Percentiles rank a stretch among this genome's conserved stretches.
These are phyloP conservation scores for Caryopteris hybrid DNA, from an alignment of 305 asterid genomes.

Conservation along the genomic window DNA sequence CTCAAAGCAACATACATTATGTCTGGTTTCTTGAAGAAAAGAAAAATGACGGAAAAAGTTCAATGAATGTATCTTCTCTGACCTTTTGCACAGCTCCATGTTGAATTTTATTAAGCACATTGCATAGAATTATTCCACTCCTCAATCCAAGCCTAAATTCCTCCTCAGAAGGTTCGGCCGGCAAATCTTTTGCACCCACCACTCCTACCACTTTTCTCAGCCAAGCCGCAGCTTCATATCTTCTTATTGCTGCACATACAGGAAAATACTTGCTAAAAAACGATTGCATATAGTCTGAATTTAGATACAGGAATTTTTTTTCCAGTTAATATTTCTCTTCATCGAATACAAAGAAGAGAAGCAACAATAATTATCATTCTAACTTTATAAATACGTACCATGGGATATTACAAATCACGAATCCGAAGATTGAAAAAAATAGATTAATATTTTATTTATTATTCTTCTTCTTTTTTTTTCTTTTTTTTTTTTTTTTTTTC, in stretches of 20 bases:
- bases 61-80: background rate
- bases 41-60: background rate
- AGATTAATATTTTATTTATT: too few relatives aligned
- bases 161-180: slow-evolving; percentile 96
- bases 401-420: background rate
- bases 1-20: background rate
- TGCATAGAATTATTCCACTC: slow-evolving; percentile 92
- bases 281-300: background rate
- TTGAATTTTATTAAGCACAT: slow-evolving; percentile 75
- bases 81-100: slow-evolving; percentile 92
- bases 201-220: slow-evolving; percentile 82
- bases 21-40: background rate
- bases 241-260: slow-evolving; percentile 56
- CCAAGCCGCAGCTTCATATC: slow-evolving; percentile 92
- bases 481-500: background rate
- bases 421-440: background rate
- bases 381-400: background rate
- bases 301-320: background rate
- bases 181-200: slow-evolving; percentile 86
- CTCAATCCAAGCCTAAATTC: slow-evolving; percentile 87
- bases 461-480: too few relatives aligned
- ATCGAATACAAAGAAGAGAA: background rate
- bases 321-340: background rate
- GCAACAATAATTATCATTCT: background rate
- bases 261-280: background rate